Evolutionary conservation across 2,329 filamentous ascomycete genomes (phyloP).

Genomic region (Ramularia endophylla): DNA sequence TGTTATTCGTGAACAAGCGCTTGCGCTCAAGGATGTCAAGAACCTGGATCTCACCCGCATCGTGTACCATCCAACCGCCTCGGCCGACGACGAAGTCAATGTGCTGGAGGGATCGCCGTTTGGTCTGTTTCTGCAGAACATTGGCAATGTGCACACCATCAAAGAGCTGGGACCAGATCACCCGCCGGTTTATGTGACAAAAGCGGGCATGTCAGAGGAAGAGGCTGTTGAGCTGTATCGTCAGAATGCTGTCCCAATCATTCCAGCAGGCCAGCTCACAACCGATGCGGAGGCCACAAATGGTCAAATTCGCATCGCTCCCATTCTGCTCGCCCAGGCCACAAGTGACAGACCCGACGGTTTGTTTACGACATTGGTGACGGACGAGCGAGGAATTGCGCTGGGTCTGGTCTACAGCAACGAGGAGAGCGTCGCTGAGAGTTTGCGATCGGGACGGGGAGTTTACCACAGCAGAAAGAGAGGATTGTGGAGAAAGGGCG

Average conservation of each 20-base stretch:
- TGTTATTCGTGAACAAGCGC: constrained; percentile 64
- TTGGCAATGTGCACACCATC: constrained; percentile 36
- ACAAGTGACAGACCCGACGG: constrained; percentile 77
- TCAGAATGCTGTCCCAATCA: constrained; percentile 58
- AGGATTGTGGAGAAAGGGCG: constrained; percentile 94
- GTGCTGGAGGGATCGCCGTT: constrained; percentile 41
- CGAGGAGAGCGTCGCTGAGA: constrained; percentile 81
- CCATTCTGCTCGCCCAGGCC: constrained; percentile 68
- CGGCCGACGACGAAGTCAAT: constrained; percentile 40
- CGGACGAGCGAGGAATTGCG: constrained; percentile 76
- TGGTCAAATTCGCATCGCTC: constrained; percentile 58
- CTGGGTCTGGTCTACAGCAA: constrained; percentile 93
- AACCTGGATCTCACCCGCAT: constrained; percentile 52
- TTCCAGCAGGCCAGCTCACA: constrained; percentile 66
- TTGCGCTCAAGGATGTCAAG: constrained; percentile 45
- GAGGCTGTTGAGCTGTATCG: constrained; percentile 38
- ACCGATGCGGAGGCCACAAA: constrained; percentile 55
- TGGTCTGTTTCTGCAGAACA: constrained; percentile 39
- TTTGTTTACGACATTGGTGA: constrained; percentile 83
- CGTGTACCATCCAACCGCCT: constrained; percentile 42
- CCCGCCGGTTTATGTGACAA: constrained; percentile 48
- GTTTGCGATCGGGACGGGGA: constrained; percentile 70
- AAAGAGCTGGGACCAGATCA: constrained; percentile 45
- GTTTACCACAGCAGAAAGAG: constrained; percentile 97
- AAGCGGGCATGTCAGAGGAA: constrained; percentile 35